Percentiles rank a stretch among this genome's conserved stretches.
Evolutionary conservation across 2,329 filamentous ascomycete genomes (phyloP).

Genomic region (Cadophora gregata): DNA sequence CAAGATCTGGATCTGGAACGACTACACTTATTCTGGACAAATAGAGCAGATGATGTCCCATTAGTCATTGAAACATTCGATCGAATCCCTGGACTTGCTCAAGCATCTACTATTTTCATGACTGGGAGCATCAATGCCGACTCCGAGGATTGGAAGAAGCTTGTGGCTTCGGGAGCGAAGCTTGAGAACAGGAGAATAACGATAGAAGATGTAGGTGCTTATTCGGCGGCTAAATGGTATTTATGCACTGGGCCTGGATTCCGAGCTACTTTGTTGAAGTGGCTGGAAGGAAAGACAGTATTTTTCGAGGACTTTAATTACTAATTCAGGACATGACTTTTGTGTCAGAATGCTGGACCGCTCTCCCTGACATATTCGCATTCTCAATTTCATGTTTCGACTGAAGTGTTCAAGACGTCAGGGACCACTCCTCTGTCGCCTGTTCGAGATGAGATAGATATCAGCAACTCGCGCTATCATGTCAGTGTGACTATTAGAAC

Average conservation of each 20-base stretch:
- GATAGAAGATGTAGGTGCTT: conserved; percentile 51
- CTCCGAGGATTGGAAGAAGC: conserved; percentile 39
- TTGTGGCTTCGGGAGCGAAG: conserved; percentile 40
- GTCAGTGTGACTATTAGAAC: no score
- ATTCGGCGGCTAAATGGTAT: conserved; percentile 56
- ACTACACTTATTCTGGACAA: conserved; percentile 71
- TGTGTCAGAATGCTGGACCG: background rate
- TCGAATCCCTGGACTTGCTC: conserved; percentile 56
- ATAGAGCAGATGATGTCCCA: conserved; percentile 64
- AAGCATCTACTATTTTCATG: conserved; percentile 65
- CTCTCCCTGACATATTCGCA: background rate
- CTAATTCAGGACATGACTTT: conserved; percentile 21
- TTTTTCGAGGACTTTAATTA: conserved; percentile 57
- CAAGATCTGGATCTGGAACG: conserved; percentile 52
- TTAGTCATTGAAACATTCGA: conserved; percentile 66
- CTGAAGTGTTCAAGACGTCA: background rate
- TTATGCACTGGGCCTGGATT: conserved; percentile 61
- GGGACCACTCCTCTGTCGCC: no score
- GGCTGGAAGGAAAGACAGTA: conserved; percentile 54
- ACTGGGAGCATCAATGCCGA: conserved; percentile 54
- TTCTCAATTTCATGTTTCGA: background rate
- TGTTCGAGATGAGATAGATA: no score
- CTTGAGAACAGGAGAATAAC: conserved; percentile 53
- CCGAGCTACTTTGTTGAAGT: conserved; percentile 53
- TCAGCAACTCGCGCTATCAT: no score